Percentiles rank a stretch among this genome's conserved stretches.
These are phyloP conservation scores for Scutellaria galericulata DNA, from an alignment of 257 asterid genomes.

Conservation along the genomic window DNA sequence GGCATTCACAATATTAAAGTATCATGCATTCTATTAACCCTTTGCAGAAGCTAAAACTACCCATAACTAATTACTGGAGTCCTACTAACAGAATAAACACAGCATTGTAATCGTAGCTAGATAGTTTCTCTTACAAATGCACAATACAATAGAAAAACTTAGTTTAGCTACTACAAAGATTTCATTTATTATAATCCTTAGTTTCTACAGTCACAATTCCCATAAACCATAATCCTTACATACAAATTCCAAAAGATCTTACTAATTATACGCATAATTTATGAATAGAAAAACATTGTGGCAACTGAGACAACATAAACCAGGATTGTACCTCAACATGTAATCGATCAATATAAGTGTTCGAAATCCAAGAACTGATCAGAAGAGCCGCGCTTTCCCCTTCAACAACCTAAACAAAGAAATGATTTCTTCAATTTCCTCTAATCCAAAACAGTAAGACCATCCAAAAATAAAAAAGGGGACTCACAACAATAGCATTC, in stretches of 20 bases:
- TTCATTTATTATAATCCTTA: not conserved
- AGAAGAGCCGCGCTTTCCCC: slow-evolving; percentile 82
- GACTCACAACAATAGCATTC: slow-evolving; percentile 77
- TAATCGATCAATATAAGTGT: slow-evolving; percentile 78
- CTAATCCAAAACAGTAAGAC: slow-evolving; percentile 30
- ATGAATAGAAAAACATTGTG: slow-evolving; percentile 9
- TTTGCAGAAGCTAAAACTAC: slow-evolving; percentile 28
- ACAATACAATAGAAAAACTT: slow-evolving; percentile 4
- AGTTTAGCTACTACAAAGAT: not conserved
- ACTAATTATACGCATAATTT: not conserved
- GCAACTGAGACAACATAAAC: slow-evolving; percentile 18
- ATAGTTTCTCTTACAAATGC: slow-evolving; percentile 16
- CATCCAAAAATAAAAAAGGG: not conserved
- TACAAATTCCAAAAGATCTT: not conserved
- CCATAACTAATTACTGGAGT: slow-evolving; percentile 9
- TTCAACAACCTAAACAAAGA: slow-evolving; percentile 76
- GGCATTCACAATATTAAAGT: slow-evolving; percentile 15
- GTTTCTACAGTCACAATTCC: not conserved
- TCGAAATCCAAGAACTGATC: slow-evolving; percentile 88
- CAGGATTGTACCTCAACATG: slow-evolving; percentile 71
- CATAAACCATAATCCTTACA: not conserved
- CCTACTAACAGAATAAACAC: slow-evolving; percentile 22
- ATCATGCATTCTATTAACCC: not conserved
- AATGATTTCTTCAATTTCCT: slow-evolving; percentile 20
- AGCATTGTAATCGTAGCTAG: not conserved